Conservation (phyloP, 176 grass and related monocot species). For the Cenchrus purpureus region DNA sequence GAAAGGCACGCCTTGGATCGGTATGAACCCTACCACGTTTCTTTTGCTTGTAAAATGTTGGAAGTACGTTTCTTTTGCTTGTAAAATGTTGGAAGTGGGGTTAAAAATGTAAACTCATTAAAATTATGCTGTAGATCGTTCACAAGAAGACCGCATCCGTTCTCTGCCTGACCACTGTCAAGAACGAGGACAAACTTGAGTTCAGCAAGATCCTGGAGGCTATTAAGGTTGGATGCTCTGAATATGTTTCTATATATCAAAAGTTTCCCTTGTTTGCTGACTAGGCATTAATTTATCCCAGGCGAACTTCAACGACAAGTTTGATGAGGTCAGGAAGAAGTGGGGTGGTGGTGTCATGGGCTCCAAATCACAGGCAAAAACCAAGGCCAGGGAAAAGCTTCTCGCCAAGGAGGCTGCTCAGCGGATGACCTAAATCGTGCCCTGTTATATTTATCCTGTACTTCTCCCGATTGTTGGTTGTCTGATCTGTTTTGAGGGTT, state of each 20-base stretch:
- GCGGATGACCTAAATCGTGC: slow-evolving; percentile 45
- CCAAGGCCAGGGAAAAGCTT: slow-evolving; percentile 57
- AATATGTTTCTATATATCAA: background rate
- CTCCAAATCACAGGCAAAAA: slow-evolving; percentile 58
- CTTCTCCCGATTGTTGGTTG: background rate
- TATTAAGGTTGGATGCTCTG: slow-evolving; percentile 42
- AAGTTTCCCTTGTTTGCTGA: background rate
- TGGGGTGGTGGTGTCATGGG: slow-evolving; percentile 59
- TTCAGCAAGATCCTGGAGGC: slow-evolving; percentile 65
- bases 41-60: background rate
- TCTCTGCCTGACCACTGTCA: slow-evolving; percentile 56
- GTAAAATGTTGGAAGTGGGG: background rate
- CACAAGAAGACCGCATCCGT: slow-evolving; percentile 64
- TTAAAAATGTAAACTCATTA: background rate
- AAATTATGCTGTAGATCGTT: slow-evolving; percentile 41
- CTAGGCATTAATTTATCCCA: background rate
- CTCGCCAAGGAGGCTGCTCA: slow-evolving; percentile 53
- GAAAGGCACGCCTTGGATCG: slow-evolving; percentile 69
- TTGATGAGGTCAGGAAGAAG: slow-evolving; percentile 61
- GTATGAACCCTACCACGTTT: background rate
- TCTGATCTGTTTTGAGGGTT: slow-evolving; percentile 39
- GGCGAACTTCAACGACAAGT: slow-evolving; percentile 62
- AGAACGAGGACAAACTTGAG: slow-evolving; percentile 63
- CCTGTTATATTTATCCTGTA: slow-evolving; percentile 26
- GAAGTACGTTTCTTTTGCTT: background rate